Percentiles rank a stretch among this genome's conserved stretches.
Conservation (phyloP, 75 land plant genomes). For the Gnetum montanum region DNA sequence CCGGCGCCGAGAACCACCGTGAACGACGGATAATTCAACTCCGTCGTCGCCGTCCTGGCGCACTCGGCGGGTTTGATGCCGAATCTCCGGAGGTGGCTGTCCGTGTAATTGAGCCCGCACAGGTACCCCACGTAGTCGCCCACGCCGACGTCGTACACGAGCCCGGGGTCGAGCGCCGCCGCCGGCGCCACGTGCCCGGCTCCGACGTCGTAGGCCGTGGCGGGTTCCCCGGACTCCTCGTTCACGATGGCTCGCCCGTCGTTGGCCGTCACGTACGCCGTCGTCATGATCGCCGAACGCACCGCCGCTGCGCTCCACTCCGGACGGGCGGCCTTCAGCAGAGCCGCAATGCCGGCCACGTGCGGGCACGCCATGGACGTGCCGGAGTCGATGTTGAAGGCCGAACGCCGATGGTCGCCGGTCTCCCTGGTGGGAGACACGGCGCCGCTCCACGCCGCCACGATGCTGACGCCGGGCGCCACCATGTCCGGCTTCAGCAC, state of each 20-base stretch:
- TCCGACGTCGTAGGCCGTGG: constrained; percentile 3
- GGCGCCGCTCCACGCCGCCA: constrained; percentile 44
- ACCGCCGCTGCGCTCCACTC: constrained; percentile 59
- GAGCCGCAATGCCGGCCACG: constrained; percentile 49
- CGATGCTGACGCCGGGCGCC: constrained; percentile 46
- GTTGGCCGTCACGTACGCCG: background rate
- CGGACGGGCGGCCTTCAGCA: constrained; percentile 35
- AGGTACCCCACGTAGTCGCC: constrained; percentile 7
- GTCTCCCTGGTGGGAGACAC: constrained; percentile 1
- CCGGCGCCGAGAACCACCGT: background rate
- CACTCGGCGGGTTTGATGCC: background rate
- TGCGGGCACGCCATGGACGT: constrained; percentile 74
- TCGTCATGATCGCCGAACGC: constrained; percentile 59
- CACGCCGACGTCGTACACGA: constrained; percentile 8
- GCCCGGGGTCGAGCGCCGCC: constrained; percentile 11
- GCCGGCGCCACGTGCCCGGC: constrained; percentile 14
- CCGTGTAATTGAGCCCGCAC: constrained; percentile 8
- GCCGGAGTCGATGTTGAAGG: constrained; percentile 35
- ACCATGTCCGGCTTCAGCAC: constrained; percentile 56
- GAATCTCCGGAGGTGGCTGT: background rate
- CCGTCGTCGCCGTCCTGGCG: background rate
- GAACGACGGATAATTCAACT: constrained; percentile 7
- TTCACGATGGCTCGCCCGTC: background rate
- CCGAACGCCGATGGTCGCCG: constrained; percentile 10
- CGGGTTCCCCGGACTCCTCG: background rate